phyloP scores from a whole-genome alignment of 352 stramenopile genomes.

The Phytophthora pisi region DNA sequence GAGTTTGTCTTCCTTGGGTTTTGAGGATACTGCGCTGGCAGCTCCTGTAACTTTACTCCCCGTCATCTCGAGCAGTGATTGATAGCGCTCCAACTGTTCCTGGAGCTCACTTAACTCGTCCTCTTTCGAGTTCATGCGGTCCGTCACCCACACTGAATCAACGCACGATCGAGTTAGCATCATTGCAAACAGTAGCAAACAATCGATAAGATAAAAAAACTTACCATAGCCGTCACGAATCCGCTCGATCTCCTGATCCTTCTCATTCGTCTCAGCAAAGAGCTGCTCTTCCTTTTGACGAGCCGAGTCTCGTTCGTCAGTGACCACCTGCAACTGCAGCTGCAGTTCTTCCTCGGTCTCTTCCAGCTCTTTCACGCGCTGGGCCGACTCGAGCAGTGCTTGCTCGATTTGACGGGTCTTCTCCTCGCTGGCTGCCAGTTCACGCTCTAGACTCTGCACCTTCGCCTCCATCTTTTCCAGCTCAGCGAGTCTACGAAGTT shows the following conservation, averaged over 20 bases:
- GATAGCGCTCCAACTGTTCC: constrained; percentile 86
- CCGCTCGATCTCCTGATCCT: constrained; percentile 88
- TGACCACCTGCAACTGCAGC: constrained; percentile 83
- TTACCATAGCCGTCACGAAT: constrained; percentile 87
- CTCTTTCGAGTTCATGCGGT: constrained; percentile 90
- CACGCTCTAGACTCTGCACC: constrained; percentile 51
- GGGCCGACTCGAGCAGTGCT: constrained; percentile 38
- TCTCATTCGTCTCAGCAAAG: constrained; percentile 85
- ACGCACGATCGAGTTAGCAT: constrained; percentile 11
- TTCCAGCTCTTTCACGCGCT: constrained; percentile 63
- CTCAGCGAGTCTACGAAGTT: constrained; percentile 68
- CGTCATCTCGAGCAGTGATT: constrained; percentile 76
- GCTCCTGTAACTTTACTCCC: constrained; percentile 17
- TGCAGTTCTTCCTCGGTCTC: constrained; percentile 83
- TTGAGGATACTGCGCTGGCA: not conserved
- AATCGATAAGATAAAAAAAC: not conserved
- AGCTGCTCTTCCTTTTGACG: constrained; percentile 85
- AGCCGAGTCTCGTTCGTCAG: constrained; percentile 81
- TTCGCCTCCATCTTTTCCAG: constrained; percentile 77
- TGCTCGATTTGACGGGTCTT: constrained; percentile 38
- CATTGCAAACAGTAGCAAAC: not conserved
- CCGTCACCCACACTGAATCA: constrained; percentile 80
- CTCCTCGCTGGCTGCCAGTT: constrained; percentile 41
- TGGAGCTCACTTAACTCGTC: constrained; percentile 86
- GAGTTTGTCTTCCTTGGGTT: constrained; percentile 31